A percentile compares a stretch with the other conserved stretches of the same genome.
Evolutionary conservation across 2,329 filamentous ascomycete species (phyloP).

Genomic region (Aspergillus eucalypticola): DNA sequence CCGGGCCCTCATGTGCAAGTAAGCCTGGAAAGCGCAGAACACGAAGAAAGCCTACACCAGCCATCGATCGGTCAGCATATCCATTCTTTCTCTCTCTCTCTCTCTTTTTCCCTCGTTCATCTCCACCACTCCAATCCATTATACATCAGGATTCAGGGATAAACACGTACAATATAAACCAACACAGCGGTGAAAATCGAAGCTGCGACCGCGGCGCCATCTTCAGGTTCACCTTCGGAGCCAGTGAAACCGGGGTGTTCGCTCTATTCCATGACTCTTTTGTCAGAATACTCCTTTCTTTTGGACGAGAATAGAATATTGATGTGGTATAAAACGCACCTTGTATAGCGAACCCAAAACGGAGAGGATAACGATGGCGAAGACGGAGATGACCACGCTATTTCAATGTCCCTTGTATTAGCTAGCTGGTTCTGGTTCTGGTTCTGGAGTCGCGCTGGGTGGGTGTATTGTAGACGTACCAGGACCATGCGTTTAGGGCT

Average conservation of each 20-base stretch:
- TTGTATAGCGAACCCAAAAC: constrained; percentile 73
- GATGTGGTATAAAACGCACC: constrained; percentile 42
- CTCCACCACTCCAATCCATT: neutral
- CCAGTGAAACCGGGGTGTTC: constrained; percentile 85
- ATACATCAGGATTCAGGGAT: neutral
- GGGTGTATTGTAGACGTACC: constrained; percentile 57
- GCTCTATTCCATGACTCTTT: constrained; percentile 36
- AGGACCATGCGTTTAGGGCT: constrained; percentile 91
- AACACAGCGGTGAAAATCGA: constrained; percentile 86
- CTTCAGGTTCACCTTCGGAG: constrained; percentile 65
- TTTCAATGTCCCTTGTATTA: constrained; percentile 12
- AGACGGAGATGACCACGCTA: constrained; percentile 70
- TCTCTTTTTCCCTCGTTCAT: neutral
- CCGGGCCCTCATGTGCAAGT: constrained; percentile 80
- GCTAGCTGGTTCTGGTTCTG: neutral
- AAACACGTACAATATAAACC: constrained; percentile 75
- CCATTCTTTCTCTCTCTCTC: neutral
- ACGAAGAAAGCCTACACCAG: constrained; percentile 73
- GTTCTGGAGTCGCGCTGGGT: neutral
- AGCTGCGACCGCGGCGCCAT: constrained; percentile 75
- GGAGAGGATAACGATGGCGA: constrained; percentile 66
- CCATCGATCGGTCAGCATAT: neutral
- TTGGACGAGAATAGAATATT: neutral
- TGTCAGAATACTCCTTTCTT: neutral
- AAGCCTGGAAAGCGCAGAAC: constrained; percentile 87